Conservation (phyloP, 163 green algal species). For the Scenedesmus sp. region DNA sequence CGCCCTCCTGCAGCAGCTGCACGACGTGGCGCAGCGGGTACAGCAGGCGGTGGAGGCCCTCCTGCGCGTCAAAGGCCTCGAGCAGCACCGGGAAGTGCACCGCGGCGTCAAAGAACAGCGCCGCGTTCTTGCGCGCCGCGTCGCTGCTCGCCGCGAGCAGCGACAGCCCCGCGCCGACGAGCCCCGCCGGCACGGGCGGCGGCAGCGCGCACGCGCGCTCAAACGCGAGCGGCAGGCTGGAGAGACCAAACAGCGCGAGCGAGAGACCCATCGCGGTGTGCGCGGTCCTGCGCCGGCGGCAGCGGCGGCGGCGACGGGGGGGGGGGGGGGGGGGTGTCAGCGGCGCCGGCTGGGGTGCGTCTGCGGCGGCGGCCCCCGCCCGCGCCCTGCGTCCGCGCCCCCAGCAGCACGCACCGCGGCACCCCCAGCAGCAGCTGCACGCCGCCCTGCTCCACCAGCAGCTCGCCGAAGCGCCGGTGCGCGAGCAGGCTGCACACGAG, state of each 20-base stretch:
- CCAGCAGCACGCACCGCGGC: conserved; percentile 34
- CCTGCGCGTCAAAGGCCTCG: conserved; percentile 60
- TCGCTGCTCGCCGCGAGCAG: conserved; percentile 65
- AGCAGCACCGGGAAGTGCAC: conserved; percentile 67
- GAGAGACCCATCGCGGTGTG: conserved; percentile 55
- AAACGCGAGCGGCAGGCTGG: conserved; percentile 68
- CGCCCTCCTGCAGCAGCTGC: conserved; percentile 39
- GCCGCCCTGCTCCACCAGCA: conserved; percentile 71
- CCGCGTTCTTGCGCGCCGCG: conserved; percentile 68
- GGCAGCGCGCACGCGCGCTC: conserved; percentile 68
- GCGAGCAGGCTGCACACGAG: conserved; percentile 71
- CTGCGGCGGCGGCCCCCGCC: no score
- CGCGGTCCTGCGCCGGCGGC: conserved; percentile 51
- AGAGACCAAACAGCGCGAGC: conserved; percentile 69
- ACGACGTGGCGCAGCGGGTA: conserved; percentile 25
- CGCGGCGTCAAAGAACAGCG: conserved; percentile 65
- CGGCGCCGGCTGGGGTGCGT: no score
- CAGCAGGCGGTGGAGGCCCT: conserved; percentile 42
- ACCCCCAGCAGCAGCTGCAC: conserved; percentile 65
- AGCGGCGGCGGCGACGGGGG: conserved; percentile 25
- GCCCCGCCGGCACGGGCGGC: neutral
- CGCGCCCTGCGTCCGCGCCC: conserved; percentile 39
- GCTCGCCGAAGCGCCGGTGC: conserved; percentile 73
- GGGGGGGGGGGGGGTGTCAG: neutral
- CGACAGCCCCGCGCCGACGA: conserved; percentile 51